Base-by-base conservation (phyloP, 305 asterid species). In the Nicotiana rustica region DNA sequence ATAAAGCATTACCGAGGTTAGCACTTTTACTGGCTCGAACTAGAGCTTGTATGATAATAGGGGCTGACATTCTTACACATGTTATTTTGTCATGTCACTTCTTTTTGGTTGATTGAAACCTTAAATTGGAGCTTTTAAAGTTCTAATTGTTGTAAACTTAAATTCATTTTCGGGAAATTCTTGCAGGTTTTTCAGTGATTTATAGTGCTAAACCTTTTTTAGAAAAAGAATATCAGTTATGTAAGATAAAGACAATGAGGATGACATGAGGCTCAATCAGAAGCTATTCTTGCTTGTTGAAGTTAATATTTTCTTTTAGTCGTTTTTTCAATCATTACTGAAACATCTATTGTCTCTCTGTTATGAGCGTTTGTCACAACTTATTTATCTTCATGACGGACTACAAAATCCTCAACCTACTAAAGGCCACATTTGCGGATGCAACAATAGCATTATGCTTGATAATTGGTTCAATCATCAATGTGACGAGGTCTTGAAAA, bases 181-280 rank as follows among this genome's bases (percentile, higher is more conserved):
- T 36, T 79, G 75, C 73, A 79, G 82, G 36, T 41, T 79, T 79
- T 55, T 79, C 82, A 0, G 82, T 73, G 15, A 67, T 79, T 79
- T 79, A 73, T 35, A 73, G 75, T 47, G 41, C 56, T 33, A 73
- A 79, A 62, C 71, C 62, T 79, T 73, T 25, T 19, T 33, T 79
- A 60, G 67, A 38, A 38, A 79, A 79, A 62, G 38, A 21, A 15
- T 75, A 62, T 36, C 82, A 79, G 55, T 10, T 59, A 38, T 62
- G 82, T 79, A 79, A 79, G 82, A 35, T 29, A 31, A 31, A 31
- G 33, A 31, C 33, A 31, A 31, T 31, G 33, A 31, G 33, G 33
- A 35, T 35, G 38, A 35, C 38, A 35, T 35, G 38, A 35, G 38
- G 38, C 38, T 0, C 38, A 35, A 4, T 35, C 38, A 35, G 6